A percentile compares a stretch with the other conserved stretches of the same genome.
These are phyloP conservation scores for Volvariella volvacea DNA, from an alignment of 1,284 basidiomycete genomes.

Conservation along the genomic window DNA sequence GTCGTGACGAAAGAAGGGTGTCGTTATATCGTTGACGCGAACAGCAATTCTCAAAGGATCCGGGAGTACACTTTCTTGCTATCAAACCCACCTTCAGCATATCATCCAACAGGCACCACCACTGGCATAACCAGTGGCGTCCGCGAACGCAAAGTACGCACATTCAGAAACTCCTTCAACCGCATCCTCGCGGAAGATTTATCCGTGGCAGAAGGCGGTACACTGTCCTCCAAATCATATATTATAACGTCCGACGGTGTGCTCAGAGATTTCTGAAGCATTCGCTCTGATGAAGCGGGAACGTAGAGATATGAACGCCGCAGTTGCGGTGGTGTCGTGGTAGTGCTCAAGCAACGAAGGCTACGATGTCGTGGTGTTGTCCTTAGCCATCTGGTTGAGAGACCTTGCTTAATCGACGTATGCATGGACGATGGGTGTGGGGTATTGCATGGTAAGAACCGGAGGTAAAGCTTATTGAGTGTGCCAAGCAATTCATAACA, in stretches of 20 bases:
- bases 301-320: constrained; percentile 67
- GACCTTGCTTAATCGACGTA: no score
- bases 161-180: constrained; percentile 47
- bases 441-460: no score
- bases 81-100: constrained; percentile 13
- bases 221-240: constrained; percentile 85
- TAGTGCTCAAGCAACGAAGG: neutral
- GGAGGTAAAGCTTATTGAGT: no score
- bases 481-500: no score
- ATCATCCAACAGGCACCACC: neutral
- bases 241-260: constrained; percentile 67
- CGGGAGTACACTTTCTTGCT: constrained; percentile 23
- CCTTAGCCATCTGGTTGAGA: no score
- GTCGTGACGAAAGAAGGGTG: constrained; percentile 68
- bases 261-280: constrained; percentile 72
- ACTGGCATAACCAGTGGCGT: no score
- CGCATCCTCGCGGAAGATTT: constrained; percentile 59
- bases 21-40: constrained; percentile 71
- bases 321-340: constrained; percentile 16
- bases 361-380: no score
- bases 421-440: no score
- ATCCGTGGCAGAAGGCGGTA: constrained; percentile 52
- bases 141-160: no score
- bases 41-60: constrained; percentile 57
- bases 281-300: constrained; percentile 70